Percentiles rank a stretch among this genome's conserved stretches.
These are phyloP conservation scores for Microdochium paspali DNA, from an alignment of 2,329 filamentous ascomycete genomes.

Conservation along the genomic window DNA sequence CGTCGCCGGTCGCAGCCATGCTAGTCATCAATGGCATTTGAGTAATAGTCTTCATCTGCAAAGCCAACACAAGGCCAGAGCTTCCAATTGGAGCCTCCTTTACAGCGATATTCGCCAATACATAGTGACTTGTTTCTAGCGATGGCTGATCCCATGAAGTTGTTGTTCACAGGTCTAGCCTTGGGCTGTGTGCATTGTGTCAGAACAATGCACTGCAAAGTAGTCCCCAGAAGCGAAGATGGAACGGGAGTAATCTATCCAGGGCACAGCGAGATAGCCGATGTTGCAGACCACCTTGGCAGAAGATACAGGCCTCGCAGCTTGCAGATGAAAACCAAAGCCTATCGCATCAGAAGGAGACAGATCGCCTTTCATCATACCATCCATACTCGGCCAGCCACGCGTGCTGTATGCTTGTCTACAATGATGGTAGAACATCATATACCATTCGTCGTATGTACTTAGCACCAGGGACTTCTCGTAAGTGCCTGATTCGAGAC, in stretches of 20 bases:
- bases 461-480: conserved; percentile 27
- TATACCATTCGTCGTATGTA: conserved; percentile 34
- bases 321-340: conserved; percentile 38
- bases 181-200: conserved; percentile 7
- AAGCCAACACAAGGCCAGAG: too few species aligned
- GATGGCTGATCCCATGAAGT: not conserved
- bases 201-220: too few species aligned
- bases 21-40: too few species aligned
- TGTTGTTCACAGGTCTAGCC: conserved; percentile 3
- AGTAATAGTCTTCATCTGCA: too few species aligned
- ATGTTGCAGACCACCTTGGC: conserved; percentile 27
- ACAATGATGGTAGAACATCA: conserved; percentile 40
- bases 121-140: too few species aligned
- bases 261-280: conserved; percentile 25
- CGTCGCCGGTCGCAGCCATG: too few species aligned
- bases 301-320: conserved; percentile 32
- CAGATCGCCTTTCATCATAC: conserved; percentile 38
- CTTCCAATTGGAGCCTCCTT: too few species aligned
- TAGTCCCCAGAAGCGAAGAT: not conserved
- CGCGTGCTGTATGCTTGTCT: conserved; percentile 32
- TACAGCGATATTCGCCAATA: too few species aligned
- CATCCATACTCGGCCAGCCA: conserved; percentile 38
- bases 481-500: conserved; percentile 5
- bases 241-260: conserved; percentile 19
- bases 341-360: conserved; percentile 38